phyloP scores from a whole-genome alignment of 768 basidiomycete genomes.

The Serendipita sp. region DNA sequence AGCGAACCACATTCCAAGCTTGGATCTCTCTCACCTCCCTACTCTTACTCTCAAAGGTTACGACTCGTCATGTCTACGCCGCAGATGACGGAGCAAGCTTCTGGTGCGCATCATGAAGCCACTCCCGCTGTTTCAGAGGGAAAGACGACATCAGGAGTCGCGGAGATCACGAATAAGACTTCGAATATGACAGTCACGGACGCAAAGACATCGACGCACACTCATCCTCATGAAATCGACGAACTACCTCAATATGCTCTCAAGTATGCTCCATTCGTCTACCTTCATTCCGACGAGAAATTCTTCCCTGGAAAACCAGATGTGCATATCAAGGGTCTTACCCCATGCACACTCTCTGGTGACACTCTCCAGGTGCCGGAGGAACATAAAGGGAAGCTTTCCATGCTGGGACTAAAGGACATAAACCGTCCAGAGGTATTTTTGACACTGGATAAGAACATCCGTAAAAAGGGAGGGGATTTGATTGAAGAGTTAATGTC shows the following conservation, averaged over 20 bases:
- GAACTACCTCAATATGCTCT: neutral
- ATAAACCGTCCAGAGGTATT: neutral
- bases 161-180: too few species aligned
- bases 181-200: too few species aligned
- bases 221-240: neutral
- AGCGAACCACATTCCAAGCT: too few species aligned
- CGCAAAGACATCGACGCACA: too few species aligned
- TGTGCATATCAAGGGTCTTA: neutral
- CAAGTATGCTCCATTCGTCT: slow-evolving; percentile 1
- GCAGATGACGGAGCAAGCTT: too few species aligned
- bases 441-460: neutral
- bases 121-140: too few species aligned
- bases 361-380: neutral
- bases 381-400: neutral
- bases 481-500: neutral
- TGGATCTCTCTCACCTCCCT: too few species aligned
- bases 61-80: too few species aligned
- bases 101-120: too few species aligned
- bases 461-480: neutral
- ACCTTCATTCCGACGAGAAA: slow-evolving; percentile 1
- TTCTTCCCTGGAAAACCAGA: slow-evolving; percentile 4
- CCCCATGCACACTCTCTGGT: neutral
- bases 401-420: neutral
- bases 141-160: too few species aligned
- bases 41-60: too few species aligned